Evolutionary conservation across 306 rosid genomes (phyloP).

Genomic region (Rubus parviflorus): DNA sequence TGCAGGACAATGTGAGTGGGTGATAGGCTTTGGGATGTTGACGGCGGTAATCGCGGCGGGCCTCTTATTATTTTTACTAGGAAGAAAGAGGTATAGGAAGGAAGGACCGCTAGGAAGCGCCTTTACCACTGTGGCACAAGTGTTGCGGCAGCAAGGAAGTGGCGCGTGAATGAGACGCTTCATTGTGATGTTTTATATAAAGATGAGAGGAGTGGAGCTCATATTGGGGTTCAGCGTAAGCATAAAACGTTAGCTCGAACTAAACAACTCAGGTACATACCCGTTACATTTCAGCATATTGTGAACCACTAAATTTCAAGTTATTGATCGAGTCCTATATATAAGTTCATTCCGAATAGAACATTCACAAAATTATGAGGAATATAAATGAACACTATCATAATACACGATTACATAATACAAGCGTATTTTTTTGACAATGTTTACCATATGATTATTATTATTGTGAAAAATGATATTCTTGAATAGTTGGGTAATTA

Average conservation of each 20-base stretch:
- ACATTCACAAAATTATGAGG: too few relatives aligned
- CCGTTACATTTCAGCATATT: too few relatives aligned
- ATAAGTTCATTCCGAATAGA: too few relatives aligned
- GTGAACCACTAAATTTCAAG: neutral
- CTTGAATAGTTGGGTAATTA: too few relatives aligned
- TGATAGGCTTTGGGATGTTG: conserved; percentile 15
- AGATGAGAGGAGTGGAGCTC: too few relatives aligned
- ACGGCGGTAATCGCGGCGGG: conserved; percentile 12
- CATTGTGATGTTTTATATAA: too few relatives aligned
- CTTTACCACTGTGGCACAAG: conserved; percentile 19
- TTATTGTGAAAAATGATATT: too few relatives aligned
- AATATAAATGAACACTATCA: neutral
- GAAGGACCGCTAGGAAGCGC: conserved; percentile 31
- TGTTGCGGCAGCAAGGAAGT: conserved; percentile 30
- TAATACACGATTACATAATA: too few relatives aligned
- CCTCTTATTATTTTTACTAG: conserved; percentile 17
- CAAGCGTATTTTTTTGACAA: too few relatives aligned
- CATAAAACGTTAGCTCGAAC: conserved; percentile 35
- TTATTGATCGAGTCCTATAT: too few relatives aligned
- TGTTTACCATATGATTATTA: too few relatives aligned
- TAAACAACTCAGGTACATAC: conserved; percentile 49
- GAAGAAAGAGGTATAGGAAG: conserved; percentile 20
- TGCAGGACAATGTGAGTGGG: conserved; percentile 38
- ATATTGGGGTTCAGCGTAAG: neutral
- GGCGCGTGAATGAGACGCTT: conserved; percentile 17